Evolutionary conservation across 2,329 filamentous ascomycete genomes (phyloP), one percentile per base, ranked within the genome.

Genomic region (Monascus ruber): DNA sequence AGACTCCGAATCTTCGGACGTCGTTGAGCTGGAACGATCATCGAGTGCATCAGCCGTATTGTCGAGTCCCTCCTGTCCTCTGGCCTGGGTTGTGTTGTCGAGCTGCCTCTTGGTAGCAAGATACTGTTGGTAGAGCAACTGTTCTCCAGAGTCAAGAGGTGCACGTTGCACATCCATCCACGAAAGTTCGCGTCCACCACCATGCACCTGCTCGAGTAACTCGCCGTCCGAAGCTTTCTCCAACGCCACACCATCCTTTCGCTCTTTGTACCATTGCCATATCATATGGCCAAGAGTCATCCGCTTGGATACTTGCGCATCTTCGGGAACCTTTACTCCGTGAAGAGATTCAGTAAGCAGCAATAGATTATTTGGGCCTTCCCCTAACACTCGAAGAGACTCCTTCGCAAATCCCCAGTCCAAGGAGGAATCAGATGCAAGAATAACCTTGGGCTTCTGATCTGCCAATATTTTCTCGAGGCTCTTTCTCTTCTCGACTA

Each of bases 351-450:
- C 88, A 0, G 89, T 95, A 33, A 98, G 64, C 38, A 98, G 78
- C 29, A 98, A 75, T 34, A 96, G 67, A 57, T 95, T 98, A 33
- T 79, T 78, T 1, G 81, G 68, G 47, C 93, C 83, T 42, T 76
- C 72, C 0, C 86, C 86, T 40, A 98, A 71, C 6, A 73, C 72
- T 46, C 76, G 78, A 36, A 98, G 65, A 0, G 88, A 71, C 38
- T 89, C 80, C 52, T 83, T 85, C 0, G 91, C 93, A 54, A 94
- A 94, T 0, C 91, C 91, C 91, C 91, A 98, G 51, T 94, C 86
- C 17, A 96, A 66, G 26, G 85, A 93, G 3, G 79, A 76, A 58
- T 96, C 89, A 50, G 86, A 95, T 2, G 91, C 88, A 41, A 98
- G 70, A 37, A 98, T 91, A 10, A 98, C 87, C 63, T 72, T 52